phyloP scores from a whole-genome alignment of 23 red algal species.

The Agarophyton chilense region DNA sequence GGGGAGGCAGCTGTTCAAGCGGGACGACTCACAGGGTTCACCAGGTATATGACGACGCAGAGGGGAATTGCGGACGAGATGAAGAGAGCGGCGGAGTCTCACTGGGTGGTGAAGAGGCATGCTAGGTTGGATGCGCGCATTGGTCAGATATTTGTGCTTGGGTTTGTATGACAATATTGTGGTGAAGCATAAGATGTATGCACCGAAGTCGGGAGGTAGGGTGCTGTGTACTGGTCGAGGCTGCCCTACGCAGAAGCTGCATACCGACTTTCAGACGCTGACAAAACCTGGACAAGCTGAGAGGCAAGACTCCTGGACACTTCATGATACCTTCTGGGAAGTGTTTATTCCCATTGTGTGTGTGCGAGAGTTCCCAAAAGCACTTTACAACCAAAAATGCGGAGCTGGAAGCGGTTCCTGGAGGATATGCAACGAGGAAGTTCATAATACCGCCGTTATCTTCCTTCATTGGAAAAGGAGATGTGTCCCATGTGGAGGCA shows the following conservation, averaged over 20 bases:
- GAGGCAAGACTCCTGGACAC: neutral
- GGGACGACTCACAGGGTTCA: too few relatives aligned
- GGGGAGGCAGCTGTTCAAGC: too few relatives aligned
- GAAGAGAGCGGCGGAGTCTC: too few relatives aligned
- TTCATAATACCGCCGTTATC: constrained; percentile 13
- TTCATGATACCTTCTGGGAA: too few relatives aligned
- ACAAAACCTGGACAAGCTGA: too few relatives aligned
- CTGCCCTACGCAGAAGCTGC: too few relatives aligned
- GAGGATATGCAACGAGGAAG: too few relatives aligned
- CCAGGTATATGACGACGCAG: too few relatives aligned
- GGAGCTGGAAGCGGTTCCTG: neutral
- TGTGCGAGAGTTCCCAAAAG: neutral
- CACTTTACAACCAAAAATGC: neutral
- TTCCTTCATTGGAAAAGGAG: neutral
- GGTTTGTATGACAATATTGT: neutral
- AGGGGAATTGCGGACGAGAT: too few relatives aligned
- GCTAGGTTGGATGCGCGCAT: constrained; percentile 9
- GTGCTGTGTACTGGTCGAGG: neutral
- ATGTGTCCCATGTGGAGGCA: constrained; percentile 28
- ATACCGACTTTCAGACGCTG: too few relatives aligned
- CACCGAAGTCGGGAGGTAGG: constrained; percentile 10
- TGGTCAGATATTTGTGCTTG: constrained; percentile 24
- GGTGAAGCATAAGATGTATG: neutral
- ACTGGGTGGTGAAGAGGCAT: too few relatives aligned
- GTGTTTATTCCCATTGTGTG: too few relatives aligned